phyloP scores from a whole-genome alignment of 2,329 filamentous ascomycete species.

The Nemania sp. region DNA sequence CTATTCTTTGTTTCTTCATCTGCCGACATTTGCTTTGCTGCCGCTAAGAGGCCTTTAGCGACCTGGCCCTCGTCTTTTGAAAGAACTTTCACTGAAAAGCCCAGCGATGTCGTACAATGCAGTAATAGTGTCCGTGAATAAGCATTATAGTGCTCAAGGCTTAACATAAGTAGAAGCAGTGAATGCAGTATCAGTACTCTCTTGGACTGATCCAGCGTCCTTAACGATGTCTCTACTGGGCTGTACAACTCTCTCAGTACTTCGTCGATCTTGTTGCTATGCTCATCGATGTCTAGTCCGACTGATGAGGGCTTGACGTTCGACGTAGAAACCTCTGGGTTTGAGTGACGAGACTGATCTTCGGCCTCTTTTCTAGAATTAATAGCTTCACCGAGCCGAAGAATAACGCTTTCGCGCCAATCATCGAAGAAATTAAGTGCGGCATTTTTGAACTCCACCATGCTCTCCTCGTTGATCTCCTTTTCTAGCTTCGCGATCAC shows the following conservation, averaged over 20 bases:
- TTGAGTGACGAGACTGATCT: slow-evolving; percentile 40
- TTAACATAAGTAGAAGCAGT: slow-evolving; percentile 77
- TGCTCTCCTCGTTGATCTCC: slow-evolving; percentile 45
- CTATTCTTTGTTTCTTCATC: slow-evolving; percentile 73
- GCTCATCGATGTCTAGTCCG: slow-evolving; percentile 36
- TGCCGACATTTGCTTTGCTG: slow-evolving; percentile 74
- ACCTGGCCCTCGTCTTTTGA: slow-evolving; percentile 80
- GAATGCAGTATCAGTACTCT: slow-evolving; percentile 77
- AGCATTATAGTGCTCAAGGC: slow-evolving; percentile 80
- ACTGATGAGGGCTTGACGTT: slow-evolving; percentile 15
- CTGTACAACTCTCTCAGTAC: slow-evolving; percentile 66
- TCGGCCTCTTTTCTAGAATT: slow-evolving; percentile 44
- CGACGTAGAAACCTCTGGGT: slow-evolving; percentile 32
- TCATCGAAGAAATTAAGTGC: slow-evolving; percentile 48
- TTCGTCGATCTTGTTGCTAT: slow-evolving; percentile 61
- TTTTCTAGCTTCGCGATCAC: slow-evolving; percentile 44
- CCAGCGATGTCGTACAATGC: slow-evolving; percentile 76
- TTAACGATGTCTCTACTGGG: slow-evolving; percentile 71
- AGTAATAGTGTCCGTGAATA: slow-evolving; percentile 79
- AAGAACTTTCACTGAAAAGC: slow-evolving; percentile 73
- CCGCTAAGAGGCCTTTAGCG: slow-evolving; percentile 78
- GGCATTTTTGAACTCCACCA: slow-evolving; percentile 45
- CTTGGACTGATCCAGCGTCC: slow-evolving; percentile 69
- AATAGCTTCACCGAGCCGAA: slow-evolving; percentile 48
- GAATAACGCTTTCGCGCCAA: slow-evolving; percentile 49